A percentile compares a stretch with the other conserved stretches of the same genome.
These are phyloP conservation scores for Flagelloscypha sp. DNA, from an alignment of 768 basidiomycete species.

Conservation along the genomic window DNA sequence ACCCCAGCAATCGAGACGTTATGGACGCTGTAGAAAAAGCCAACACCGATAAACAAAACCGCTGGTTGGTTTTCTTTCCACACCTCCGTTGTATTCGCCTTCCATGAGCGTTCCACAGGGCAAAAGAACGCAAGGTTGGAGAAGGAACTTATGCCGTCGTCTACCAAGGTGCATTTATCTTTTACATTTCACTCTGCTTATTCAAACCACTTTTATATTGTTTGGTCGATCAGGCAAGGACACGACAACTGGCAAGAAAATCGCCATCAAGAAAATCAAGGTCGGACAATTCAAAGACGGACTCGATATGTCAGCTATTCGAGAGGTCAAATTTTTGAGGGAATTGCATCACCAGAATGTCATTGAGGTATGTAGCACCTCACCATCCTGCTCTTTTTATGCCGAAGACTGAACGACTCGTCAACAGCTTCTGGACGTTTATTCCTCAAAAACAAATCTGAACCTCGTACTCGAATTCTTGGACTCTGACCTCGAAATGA, in stretches of 20 bases:
- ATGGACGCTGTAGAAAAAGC: slow-evolving; percentile 84
- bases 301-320: slow-evolving; percentile 96
- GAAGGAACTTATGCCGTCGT: slow-evolving; percentile 96
- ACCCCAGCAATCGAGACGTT: background rate
- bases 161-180: slow-evolving; percentile 65
- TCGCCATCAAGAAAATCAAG: slow-evolving; percentile 98
- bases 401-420: background rate
- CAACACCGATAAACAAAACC: slow-evolving; percentile 62
- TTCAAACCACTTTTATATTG: slow-evolving; percentile 8
- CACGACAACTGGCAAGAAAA: slow-evolving; percentile 64
- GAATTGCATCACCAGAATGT: slow-evolving; percentile 93
- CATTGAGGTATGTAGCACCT: slow-evolving; percentile 59
- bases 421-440: slow-evolving; percentile 85
- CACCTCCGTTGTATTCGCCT: slow-evolving; percentile 3
- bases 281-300: slow-evolving; percentile 97
- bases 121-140: slow-evolving; percentile 75
- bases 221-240: slow-evolving; percentile 49
- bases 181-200: too few species aligned
- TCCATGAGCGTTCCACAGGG: slow-evolving; percentile 33
- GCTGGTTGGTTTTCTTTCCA: slow-evolving; percentile 38
- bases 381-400: background rate
- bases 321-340: slow-evolving; percentile 94
- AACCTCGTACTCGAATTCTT: slow-evolving; percentile 97
- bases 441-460: slow-evolving; percentile 91
- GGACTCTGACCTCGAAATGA: slow-evolving; percentile 92